Conservation (phyloP, 371 early-diverging fungal genomes). For the Zancudomyces culisetae region DNA sequence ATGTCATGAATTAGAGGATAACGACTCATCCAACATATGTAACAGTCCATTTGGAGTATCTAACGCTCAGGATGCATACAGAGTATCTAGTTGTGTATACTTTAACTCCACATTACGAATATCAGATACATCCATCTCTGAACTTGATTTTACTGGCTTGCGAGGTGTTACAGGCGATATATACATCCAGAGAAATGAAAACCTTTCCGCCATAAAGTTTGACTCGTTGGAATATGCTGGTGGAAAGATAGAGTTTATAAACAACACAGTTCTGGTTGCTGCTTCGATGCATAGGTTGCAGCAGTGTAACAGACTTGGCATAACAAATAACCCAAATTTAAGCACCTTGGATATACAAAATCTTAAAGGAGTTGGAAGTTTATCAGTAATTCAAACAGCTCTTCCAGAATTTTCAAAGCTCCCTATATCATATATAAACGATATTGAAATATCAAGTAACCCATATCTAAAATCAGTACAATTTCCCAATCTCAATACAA, state of each 20-base stretch:
- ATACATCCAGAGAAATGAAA: background rate
- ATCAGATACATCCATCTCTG: background rate
- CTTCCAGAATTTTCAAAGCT: background rate
- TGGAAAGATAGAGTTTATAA: background rate
- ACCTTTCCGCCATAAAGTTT: background rate
- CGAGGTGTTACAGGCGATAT: background rate
- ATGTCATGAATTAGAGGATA: too few species aligned
- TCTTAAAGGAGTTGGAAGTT: background rate
- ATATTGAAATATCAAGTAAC: slow-evolving; percentile 1
- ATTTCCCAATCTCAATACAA: slow-evolving; percentile 1
- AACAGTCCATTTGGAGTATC: background rate
- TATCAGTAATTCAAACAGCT: background rate
- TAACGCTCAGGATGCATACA: background rate
- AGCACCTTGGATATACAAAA: background rate
- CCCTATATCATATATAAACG: background rate
- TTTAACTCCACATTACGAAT: background rate
- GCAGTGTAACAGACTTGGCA: background rate
- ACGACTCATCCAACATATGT: background rate
- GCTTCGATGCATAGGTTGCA: background rate
- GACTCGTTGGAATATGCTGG: background rate
- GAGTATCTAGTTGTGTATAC: background rate
- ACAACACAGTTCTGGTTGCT: background rate
- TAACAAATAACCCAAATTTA: background rate
- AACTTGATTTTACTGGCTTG: background rate
- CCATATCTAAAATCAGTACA: slow-evolving; percentile 1